Evolutionary conservation across 495 filamentous ascomycete species (phyloP), one percentile per base, ranked within the genome.

Genomic region (Xylona heveae): DNA sequence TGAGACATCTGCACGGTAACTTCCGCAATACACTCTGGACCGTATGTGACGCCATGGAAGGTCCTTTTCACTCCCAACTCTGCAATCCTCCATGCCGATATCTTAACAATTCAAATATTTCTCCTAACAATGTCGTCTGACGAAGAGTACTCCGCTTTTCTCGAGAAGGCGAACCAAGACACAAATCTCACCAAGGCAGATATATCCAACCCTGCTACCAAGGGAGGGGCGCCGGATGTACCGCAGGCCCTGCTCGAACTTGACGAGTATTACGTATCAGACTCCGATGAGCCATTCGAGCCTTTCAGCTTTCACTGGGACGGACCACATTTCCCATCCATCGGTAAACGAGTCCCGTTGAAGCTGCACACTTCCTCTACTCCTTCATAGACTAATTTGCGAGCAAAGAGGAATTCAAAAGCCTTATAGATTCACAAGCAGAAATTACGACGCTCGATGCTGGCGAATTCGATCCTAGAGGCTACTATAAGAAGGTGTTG

Each of bases 251-350:
- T 90, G 37, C 46, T 57, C 39, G 52, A 57, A 3, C 54, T 69
- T 19, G 66, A 77, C 34, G 60, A 53, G 28, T 74, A 68, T 43
- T 90, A 85, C 49, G 48, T 65, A 3, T 82, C 74, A 33, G 82
- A 92, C 36, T 64, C 77, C 4, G 82, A 92, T 51, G 78, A 85
- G 54, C 74, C 74, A 22, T 92, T 84, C 49, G 71, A 72, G 46
- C 65, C 69, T 1, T 79, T 92, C 3, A 62, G 56, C 31, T 43
- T 91, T 41, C 55, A 52, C 37, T 83, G 62, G 62, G 55, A 60
- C 26, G 70, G 66, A 24, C 34, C 41, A 17, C 37, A 37, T 1
- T 30, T 53, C 28, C 51, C 46, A 16, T 33, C 28, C 27, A 42
- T 45, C 33, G 44, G 53, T 55, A 33, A n/a, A 40, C 41, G 18